Base-by-base conservation (phyloP, 176 grass and related monocot species). In the Cenchrus americanus region DNA sequence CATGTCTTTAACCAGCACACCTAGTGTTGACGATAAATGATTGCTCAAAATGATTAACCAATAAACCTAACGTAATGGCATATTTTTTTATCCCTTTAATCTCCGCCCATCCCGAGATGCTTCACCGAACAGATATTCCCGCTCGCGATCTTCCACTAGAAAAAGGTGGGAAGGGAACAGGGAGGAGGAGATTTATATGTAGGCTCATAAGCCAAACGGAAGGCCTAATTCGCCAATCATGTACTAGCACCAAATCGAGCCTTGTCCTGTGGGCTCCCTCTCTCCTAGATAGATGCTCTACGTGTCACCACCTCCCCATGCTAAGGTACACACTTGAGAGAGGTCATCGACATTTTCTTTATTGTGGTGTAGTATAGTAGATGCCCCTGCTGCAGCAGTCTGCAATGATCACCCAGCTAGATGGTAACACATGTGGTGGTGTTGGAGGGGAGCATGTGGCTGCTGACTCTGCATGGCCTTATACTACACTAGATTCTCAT, bases 111-210 rank as follows among this genome's bases (percentile, higher is more conserved):
- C 63, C 49, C 13, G 57, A 41, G 37, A 58, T 64, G 18, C 71
- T 41, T 30, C 73, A 83, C 65, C 86, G 47, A 79, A 83, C 57
- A 71, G 73, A 87, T 68, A 88, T 88, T 71, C 80, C 52, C 53
- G 22, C 63, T 58, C 67, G 18, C 50, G 69, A 75, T 86, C 69
- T 71, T 62, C 11, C 54, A 77, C 24, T 62, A 62, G 63, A 87
- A 73, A 73, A 70, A 81, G 26, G 17, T 81, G 46, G 23, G 62
- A 46, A 86, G 8, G 15, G 46, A 83, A 71, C 80, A 62, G 30
- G 30, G 6, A 15, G 21, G 47, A 67, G 62, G 67, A 66, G 42
- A 64, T 88, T 69, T 73, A 18, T 53, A 27, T 77, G 72, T n/a
- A 44, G 54, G 41, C n/a, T 62, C 72, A 78, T 78, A 43, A 52